A percentile compares a stretch with the other conserved stretches of the same genome.
phyloP scores from a whole-genome alignment of 164 flowering plant genomes.

The Pachysandra terminalis region DNA sequence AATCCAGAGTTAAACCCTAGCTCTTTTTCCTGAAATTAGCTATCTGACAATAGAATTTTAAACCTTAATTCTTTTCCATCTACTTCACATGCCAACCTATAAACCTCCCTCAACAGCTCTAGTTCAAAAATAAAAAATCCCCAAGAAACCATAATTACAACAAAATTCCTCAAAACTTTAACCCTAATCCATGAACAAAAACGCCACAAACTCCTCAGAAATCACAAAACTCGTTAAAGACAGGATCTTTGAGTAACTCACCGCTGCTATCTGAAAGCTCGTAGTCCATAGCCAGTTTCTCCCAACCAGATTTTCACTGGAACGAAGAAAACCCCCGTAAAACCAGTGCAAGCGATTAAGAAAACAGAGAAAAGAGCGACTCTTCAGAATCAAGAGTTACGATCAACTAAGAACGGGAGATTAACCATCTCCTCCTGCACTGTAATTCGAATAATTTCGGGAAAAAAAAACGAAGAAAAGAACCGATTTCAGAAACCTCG shows the following conservation, averaged over 20 bases:
- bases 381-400: constrained; percentile 3
- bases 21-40: not conserved
- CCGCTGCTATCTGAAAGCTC: constrained; percentile 57
- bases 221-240: constrained; percentile 8
- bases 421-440: not conserved
- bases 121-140: too few species aligned
- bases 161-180: not conserved
- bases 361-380: not conserved
- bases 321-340: not conserved
- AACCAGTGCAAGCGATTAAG: not conserved
- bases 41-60: not conserved
- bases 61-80: constrained; percentile 9
- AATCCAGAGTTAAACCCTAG: too few species aligned
- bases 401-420: constrained; percentile 2
- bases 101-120: not conserved
- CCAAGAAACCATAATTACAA: not conserved
- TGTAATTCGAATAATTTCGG: not conserved
- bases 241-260: constrained; percentile 20
- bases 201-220: not conserved
- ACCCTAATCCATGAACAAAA: not conserved
- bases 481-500: not conserved
- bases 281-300: constrained; percentile 41
- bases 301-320: not conserved
- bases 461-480: too few species aligned
- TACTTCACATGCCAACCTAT: not conserved